These are phyloP conservation scores for Auriculariales sp. DNA, from an alignment of 768 basidiomycete genomes.

Conservation along the genomic window DNA sequence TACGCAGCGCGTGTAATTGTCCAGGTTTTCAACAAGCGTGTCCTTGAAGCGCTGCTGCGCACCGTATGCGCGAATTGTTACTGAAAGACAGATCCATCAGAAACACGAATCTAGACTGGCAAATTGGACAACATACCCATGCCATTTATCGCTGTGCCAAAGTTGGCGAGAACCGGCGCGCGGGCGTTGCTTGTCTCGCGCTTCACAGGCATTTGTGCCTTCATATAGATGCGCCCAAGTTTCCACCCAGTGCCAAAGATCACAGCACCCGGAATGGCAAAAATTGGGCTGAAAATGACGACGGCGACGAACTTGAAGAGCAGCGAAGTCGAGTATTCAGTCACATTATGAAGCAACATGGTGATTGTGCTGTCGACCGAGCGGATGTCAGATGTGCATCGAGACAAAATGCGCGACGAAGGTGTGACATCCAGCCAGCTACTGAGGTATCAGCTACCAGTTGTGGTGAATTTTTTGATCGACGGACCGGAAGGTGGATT, in stretches of 20 bases:
- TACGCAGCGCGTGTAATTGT: slow-evolving; percentile 10
- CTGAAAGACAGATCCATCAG: background rate
- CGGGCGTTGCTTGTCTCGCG: slow-evolving; percentile 19
- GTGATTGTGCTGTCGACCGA: slow-evolving; percentile 21
- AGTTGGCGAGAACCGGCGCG: slow-evolving; percentile 19
- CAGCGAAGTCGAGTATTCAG: slow-evolving; percentile 21
- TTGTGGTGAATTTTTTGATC: background rate
- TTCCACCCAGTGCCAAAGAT: slow-evolving; percentile 12
- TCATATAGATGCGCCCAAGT: slow-evolving; percentile 20
- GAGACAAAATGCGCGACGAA: slow-evolving; percentile 41
- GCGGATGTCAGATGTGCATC: slow-evolving; percentile 52
- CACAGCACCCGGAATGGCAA: slow-evolving; percentile 2
- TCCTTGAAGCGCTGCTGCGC: slow-evolving; percentile 16
- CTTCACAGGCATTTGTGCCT: slow-evolving; percentile 21
- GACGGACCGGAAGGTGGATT: slow-evolving; percentile 3
- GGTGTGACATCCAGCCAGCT: slow-evolving; percentile 39
- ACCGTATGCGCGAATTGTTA: slow-evolving; percentile 21
- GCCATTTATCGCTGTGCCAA: slow-evolving; percentile 20
- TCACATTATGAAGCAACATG: slow-evolving; percentile 7
- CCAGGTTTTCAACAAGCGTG: slow-evolving; percentile 13
- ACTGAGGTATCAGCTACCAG: slow-evolving; percentile 14
- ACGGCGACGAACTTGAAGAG: slow-evolving; percentile 26
- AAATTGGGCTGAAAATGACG: slow-evolving; percentile 7
- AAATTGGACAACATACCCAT: slow-evolving; percentile 6
- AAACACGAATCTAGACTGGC: too few relatives aligned